Conservation (phyloP, 148 eudicot genomes). For the Cornus suecica region DNA sequence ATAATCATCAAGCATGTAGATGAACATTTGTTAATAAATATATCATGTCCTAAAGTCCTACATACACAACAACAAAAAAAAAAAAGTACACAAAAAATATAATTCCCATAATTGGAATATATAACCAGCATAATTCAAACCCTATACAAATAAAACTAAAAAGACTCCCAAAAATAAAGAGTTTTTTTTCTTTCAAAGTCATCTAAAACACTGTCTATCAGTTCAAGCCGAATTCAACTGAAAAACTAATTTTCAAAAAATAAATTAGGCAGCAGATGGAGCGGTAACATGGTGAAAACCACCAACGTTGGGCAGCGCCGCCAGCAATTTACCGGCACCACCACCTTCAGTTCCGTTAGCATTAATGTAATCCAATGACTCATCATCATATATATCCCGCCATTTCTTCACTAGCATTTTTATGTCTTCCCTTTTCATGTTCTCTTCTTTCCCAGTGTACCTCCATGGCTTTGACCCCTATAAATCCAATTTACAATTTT, state of each 20-base stretch:
- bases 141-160: no score
- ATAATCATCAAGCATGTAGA: no score
- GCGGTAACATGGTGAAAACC: conserved; percentile 22
- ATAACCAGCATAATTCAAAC: no score
- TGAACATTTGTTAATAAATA: no score
- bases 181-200: no score
- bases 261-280: conserved; percentile 40
- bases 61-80: no score
- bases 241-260: not conserved
- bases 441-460: conserved; percentile 36
- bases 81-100: no score
- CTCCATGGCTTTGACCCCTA: conserved; percentile 54
- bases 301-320: conserved; percentile 29
- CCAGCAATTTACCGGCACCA: not conserved
- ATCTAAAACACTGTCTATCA: not conserved
- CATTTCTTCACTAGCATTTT: conserved; percentile 42
- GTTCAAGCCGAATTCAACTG: not conserved
- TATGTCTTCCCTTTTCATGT: conserved; percentile 49
- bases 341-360: not conserved
- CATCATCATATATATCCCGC: conserved; percentile 41
- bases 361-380: conserved; percentile 27
- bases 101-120: no score
- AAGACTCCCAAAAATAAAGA: no score
- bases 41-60: no score
- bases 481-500: not conserved